Base-by-base conservation (phyloP, 495 filamentous ascomycete species). In the Hypoxylon fuscum region DNA sequence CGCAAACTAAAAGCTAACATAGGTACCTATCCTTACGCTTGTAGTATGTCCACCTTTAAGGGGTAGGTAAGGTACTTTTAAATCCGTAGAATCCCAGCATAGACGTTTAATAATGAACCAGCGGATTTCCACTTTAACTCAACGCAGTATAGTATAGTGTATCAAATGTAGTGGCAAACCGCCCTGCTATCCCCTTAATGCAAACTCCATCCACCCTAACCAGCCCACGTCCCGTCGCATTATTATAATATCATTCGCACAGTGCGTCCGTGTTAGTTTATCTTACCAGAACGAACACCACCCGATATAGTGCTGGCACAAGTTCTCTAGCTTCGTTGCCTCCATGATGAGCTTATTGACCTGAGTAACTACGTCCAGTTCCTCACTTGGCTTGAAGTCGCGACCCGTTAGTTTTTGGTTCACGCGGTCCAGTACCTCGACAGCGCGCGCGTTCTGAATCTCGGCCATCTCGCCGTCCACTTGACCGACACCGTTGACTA, bases 221-320 rank as follows among this genome's bases (percentile, higher is more conserved):
- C 32, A 54, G 38, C 31, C 43, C 53, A n/a, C 41, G 41, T 35
- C n/a, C 49, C 10, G 10, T 14, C 32, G n/a, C 23, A 18, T 34
- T n/a, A 6, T 17, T 17, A 8, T 37, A 25, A 21, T 14, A 15
- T 10, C 15, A 34, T 2, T 21, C 22, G 25, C 29, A 17, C 18
- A 1, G 37, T 40, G 7, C 5, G 1, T 7, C 9, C 25, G n/a
- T n/a, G n/a, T n/a, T n/a, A n/a, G n/a, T n/a, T n/a, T 34, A n/a
- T 34, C 11, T 44, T 75, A 96, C 90, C 91, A 94, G 82, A 94
- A 96, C 76, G 90, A 93, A 74, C 92, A 96, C 92, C 92, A 96
- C 50, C 94, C 95, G 57, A 98, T 97, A 75, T 97, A 99, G 78
- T 98, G 95, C 78, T 97, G 95, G 71, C 96, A 98, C 55, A 99